Evolutionary conservation across 208 protist species (phyloP).

Genomic region (Polymyxa betae): DNA sequence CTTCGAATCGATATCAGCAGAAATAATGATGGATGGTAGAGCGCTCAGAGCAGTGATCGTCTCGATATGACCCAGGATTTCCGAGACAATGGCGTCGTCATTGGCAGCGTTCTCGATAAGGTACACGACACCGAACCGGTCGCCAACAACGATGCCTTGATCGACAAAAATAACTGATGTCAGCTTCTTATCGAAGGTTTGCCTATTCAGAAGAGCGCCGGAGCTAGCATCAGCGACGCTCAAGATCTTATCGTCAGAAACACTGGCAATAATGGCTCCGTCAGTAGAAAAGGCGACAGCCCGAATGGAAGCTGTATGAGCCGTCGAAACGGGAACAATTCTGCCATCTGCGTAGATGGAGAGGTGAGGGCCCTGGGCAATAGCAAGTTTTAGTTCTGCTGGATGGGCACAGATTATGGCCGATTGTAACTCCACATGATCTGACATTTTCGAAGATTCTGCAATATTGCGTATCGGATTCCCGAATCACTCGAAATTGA

Average conservation of each 20-base stretch:
- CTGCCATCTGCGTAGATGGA: background rate
- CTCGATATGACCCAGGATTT: slow-evolving; percentile 29
- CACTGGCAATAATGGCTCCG: background rate
- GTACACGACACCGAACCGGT: slow-evolving; percentile 25
- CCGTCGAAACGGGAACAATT: background rate
- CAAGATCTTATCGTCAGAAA: background rate
- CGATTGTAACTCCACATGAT: no score
- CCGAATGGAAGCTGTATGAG: background rate
- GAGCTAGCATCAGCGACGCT: background rate
- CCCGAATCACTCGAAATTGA: no score
- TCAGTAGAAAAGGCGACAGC: background rate
- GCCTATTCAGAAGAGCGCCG: background rate
- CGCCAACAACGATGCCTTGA: background rate
- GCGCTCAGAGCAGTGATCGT: background rate
- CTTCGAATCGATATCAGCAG: slow-evolving; percentile 21
- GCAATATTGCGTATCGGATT: no score
- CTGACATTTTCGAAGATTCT: no score
- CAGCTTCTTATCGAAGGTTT: slow-evolving; percentile 21
- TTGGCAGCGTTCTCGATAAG: background rate
- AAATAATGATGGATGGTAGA: background rate
- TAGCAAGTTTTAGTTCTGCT: background rate
- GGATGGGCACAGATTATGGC: background rate
- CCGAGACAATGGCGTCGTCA: background rate
- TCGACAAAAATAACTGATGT: background rate
- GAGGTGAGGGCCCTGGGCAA: background rate